Evolutionary conservation across 495 filamentous ascomycete genomes (phyloP), one percentile per base, ranked within the genome.

Genomic region (Achaetomiella virescens): DNA sequence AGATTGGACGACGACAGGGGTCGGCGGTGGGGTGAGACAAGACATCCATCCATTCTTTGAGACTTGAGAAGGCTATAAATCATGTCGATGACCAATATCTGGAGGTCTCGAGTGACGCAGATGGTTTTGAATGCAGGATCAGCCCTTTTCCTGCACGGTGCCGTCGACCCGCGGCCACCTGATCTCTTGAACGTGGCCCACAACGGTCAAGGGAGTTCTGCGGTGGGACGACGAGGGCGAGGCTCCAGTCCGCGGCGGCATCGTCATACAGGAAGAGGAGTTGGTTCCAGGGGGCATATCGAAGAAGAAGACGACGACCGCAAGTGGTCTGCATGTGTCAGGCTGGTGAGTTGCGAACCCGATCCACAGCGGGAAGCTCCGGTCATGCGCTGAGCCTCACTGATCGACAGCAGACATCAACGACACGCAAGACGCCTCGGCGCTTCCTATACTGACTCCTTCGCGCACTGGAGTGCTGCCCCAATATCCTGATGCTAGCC

Each of bases 71-170:
- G 7, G 27, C 4, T 31, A 31, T 31, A 31, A 33, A 5, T 21
- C 3, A 21, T 36, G 29, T 17, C 10, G 29, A 36, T 15, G 17
- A 29, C n/a, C 46, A 48, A 48, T 48, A 17, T 48, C 27, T 18
- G 46, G 31, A 35, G 31, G 31, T 48, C 46, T 48, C 46, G 46
- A 18, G 31, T 36, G 46, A 48, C 46, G 29, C 27, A 48, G 17
- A 48, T 48, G 20, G 18, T 17, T 20, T 36, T 35, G 29, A 9
- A 21, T 22, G n/a, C 46, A 31, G n/a, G 10, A 25, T 35, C 46
- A 22, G 17, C 25, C 29, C n/a, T 35, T 14, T 35, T 3, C 9
- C 46, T 18, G 45, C 45, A 48, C 11, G 9, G 31, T 27, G 5
- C 29, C 3, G 11, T 14, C 18, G 29, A 48, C 33, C 35, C 38